Evolutionary conservation across 768 basidiomycete species (phyloP).

Genomic region (Amanita subjunquillea): DNA sequence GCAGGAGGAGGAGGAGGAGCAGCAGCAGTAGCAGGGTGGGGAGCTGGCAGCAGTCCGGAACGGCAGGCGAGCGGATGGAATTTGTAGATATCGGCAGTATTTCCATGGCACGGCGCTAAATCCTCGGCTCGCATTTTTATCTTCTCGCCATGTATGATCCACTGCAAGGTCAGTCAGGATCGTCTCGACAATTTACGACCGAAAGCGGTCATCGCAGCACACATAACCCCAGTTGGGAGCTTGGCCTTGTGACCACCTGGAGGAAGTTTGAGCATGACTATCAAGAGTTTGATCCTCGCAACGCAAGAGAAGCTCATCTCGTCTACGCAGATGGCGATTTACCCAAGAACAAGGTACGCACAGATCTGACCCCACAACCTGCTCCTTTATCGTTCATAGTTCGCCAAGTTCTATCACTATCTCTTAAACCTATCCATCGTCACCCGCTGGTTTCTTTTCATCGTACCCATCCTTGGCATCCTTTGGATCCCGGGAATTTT

Average conservation of each 20-base stretch:
- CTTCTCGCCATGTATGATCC: not conserved
- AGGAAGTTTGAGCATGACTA: slow-evolving; percentile 44
- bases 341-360: slow-evolving; percentile 39
- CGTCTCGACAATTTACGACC: not conserved
- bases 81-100: slow-evolving; percentile 14
- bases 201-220: slow-evolving; percentile 6
- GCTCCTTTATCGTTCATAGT: slow-evolving; percentile 20
- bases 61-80: slow-evolving; percentile 50
- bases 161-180: not conserved
- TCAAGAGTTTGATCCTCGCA: slow-evolving; percentile 46
- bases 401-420: slow-evolving; percentile 59
- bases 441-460: slow-evolving; percentile 72
- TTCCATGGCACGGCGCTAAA: not conserved
- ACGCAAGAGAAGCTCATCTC: slow-evolving; percentile 40
- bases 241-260: slow-evolving; percentile 37
- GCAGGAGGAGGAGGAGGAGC: too few relatives aligned
- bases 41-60: slow-evolving; percentile 36
- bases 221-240: slow-evolving; percentile 37
- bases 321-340: slow-evolving; percentile 53
- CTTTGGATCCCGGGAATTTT: slow-evolving; percentile 75
- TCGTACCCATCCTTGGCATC: slow-evolving; percentile 58
- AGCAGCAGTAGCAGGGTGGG: slow-evolving; percentile 6
- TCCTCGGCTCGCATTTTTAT: not conserved
- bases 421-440: slow-evolving; percentile 67
- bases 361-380: not conserved